A percentile compares a stretch with the other conserved stretches of the same genome.
Evolutionary conservation across 805 yeast genomes (phyloP).

Genomic region (Candida insectorum): DNA sequence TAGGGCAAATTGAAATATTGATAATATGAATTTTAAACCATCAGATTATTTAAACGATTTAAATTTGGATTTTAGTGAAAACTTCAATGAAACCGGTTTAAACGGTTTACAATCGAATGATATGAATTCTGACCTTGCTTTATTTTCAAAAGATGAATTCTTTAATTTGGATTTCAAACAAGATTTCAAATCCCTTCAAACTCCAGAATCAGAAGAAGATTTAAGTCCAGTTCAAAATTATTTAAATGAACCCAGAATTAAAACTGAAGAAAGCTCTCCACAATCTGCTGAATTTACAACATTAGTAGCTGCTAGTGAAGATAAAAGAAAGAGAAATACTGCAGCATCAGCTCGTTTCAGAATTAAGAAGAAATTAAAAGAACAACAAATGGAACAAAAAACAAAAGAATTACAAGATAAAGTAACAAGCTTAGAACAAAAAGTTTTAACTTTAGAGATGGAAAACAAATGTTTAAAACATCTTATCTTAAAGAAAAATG

Average conservation of each 20-base stretch:
- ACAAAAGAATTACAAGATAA: constrained; percentile 70
- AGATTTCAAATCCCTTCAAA: constrained; percentile 6
- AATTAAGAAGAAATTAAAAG: constrained; percentile 85
- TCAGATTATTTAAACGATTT: constrained; percentile 38
- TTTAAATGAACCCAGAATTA: neutral
- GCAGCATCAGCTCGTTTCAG: constrained; percentile 95
- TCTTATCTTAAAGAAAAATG: constrained; percentile 78
- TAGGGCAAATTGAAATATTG: no score
- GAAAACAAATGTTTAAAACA: constrained; percentile 84
- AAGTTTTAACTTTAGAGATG: constrained; percentile 84
- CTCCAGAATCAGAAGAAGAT: neutral
- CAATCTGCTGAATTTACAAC: neutral
- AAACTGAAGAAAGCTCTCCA: neutral
- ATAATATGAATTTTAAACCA: constrained; percentile 38
- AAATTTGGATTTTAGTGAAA: constrained; percentile 35
- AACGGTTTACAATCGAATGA: constrained; percentile 2
- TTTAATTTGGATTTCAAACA: constrained; percentile 32
- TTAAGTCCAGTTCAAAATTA: neutral
- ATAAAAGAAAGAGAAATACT: constrained; percentile 82
- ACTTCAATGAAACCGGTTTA: neutral
- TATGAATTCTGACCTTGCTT: constrained; percentile 29
- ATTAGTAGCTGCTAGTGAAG: constrained; percentile 40
- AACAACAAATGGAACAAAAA: constrained; percentile 82
- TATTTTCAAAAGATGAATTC: constrained; percentile 38
- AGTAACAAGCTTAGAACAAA: constrained; percentile 63